A percentile compares a stretch with the other conserved stretches of the same genome.
These are phyloP conservation scores for Suillus plorans DNA, from an alignment of 768 basidiomycete genomes.

Conservation along the genomic window DNA sequence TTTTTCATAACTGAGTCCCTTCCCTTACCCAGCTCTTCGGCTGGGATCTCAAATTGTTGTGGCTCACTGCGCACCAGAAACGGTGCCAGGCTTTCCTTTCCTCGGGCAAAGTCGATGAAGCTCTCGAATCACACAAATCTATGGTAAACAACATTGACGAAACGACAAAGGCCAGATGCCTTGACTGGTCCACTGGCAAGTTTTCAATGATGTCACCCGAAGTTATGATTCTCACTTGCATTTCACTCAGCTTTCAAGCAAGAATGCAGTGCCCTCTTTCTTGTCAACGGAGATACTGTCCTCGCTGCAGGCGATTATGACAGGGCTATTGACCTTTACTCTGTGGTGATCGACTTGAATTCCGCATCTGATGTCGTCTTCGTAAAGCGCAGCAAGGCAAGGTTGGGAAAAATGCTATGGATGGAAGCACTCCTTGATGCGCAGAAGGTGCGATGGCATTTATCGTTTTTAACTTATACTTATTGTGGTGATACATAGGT, in stretches of 20 bases:
- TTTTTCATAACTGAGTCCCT: neutral
- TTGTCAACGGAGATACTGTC: neutral
- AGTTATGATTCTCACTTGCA: neutral
- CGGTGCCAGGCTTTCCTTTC: neutral
- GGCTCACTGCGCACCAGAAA: neutral
- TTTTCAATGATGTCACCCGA: neutral
- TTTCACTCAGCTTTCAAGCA: neutral
- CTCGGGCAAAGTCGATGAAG: neutral
- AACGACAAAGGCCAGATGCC: neutral
- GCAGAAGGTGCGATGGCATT: neutral
- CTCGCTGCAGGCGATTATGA: neutral
- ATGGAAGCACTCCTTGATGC: neutral
- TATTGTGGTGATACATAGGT: neutral
- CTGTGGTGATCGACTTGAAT: neutral
- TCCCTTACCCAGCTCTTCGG: neutral
- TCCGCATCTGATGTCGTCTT: neutral
- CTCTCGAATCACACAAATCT: neutral
- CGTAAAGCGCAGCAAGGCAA: neutral
- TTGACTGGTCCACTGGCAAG: neutral
- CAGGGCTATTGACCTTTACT: neutral
- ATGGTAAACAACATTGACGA: neutral
- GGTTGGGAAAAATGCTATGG: neutral
- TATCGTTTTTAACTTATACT: neutral
- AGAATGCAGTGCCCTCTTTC: neutral
- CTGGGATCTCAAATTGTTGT: neutral